A percentile compares a stretch with the other conserved stretches of the same genome.
These are phyloP conservation scores for Talaromyces sp. DNA, from an alignment of 2,329 filamentous ascomycete genomes.

Conservation along the genomic window DNA sequence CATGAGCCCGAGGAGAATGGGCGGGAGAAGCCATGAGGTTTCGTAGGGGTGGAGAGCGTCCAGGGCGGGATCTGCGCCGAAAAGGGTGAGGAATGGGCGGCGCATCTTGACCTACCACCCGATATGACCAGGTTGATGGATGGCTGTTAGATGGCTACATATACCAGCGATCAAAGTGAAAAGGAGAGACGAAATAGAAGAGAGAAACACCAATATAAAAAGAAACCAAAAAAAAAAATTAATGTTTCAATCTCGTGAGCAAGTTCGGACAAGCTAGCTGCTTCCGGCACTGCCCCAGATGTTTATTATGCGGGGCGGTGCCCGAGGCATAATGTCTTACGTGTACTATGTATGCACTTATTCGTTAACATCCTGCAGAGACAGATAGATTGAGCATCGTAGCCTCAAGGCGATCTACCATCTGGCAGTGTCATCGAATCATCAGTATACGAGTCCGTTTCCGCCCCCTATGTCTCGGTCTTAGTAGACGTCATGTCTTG, in stretches of 20 bases:
- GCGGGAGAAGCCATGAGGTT: constrained; percentile 77
- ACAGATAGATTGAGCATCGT: no score
- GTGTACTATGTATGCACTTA: not conserved
- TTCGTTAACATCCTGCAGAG: no score
- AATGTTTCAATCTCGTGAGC: not conserved
- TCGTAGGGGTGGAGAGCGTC: constrained; percentile 62
- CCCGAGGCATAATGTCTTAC: not conserved
- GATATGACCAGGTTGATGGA: no score
- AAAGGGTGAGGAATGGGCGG: constrained; percentile 25
- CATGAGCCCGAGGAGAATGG: constrained; percentile 53
- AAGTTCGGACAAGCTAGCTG: not conserved
- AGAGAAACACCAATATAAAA: not conserved
- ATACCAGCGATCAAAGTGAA: not conserved
- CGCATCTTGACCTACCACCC: not conserved
- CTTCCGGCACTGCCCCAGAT: not conserved
- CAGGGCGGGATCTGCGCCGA: constrained; percentile 38
- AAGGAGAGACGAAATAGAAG: not conserved
- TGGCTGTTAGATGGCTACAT: not conserved
- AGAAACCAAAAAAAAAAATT: not conserved
- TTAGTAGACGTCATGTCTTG: no score
- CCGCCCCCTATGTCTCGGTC: not conserved
- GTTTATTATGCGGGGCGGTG: not conserved
- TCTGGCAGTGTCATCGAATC: not conserved
- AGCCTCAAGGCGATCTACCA: not conserved
- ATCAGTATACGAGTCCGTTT: not conserved